A percentile compares a stretch with the other conserved stretches of the same genome.
These are phyloP conservation scores for Raddia distichophylla DNA, from an alignment of 176 grass and related monocot genomes.

Conservation along the genomic window DNA sequence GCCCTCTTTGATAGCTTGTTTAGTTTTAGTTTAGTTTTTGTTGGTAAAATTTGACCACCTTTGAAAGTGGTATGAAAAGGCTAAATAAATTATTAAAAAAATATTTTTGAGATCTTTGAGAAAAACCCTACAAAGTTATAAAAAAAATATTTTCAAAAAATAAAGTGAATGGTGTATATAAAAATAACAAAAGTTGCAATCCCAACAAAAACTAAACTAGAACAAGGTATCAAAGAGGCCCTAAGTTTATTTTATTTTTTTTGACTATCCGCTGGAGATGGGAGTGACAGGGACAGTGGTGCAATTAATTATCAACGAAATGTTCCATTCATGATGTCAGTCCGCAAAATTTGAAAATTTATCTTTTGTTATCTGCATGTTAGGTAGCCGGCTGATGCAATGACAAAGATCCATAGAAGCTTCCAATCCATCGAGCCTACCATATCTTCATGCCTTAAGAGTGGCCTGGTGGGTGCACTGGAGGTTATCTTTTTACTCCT, in stretches of 20 bases:
- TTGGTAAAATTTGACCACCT: too few relatives aligned
- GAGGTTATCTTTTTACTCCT: constrained; percentile 50
- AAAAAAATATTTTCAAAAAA: too few relatives aligned
- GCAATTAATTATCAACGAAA: constrained; percentile 33
- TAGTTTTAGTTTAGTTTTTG: too few relatives aligned
- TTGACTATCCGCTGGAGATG: constrained; percentile 32
- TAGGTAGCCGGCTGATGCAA: constrained; percentile 55
- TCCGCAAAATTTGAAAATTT: constrained; percentile 28
- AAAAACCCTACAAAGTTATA: too few relatives aligned
- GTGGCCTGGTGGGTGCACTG: constrained; percentile 50
- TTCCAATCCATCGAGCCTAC: constrained; percentile 51
- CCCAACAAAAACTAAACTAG: too few relatives aligned
- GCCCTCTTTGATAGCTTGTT: too few relatives aligned
- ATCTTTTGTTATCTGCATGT: constrained; percentile 52
- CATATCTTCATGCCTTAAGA: constrained; percentile 38
- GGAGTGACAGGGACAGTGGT: constrained; percentile 38
- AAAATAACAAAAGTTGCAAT: too few relatives aligned
- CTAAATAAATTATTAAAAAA: too few relatives aligned
- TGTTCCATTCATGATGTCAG: constrained; percentile 35
- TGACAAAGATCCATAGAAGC: constrained; percentile 56
- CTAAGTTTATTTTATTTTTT: constrained; percentile 7
- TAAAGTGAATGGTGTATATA: too few relatives aligned
- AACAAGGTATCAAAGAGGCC: too few relatives aligned
- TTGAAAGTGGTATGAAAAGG: too few relatives aligned
- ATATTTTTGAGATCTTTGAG: too few relatives aligned